phyloP scores from a whole-genome alignment of 306 rosid genomes.

The Ormosia semicastrata region DNA sequence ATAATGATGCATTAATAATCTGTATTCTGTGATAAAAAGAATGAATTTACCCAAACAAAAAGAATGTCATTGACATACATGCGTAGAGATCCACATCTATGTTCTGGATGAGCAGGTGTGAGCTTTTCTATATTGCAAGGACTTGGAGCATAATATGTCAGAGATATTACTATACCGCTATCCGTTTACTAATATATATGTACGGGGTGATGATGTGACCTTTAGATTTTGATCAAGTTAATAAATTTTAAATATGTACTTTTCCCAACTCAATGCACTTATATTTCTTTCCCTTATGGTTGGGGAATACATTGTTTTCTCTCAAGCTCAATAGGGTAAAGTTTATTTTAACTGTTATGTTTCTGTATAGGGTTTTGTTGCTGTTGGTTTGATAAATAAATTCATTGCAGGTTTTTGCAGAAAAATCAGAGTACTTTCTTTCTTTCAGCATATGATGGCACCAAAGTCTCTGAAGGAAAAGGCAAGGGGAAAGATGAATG shows the following conservation, averaged over 20 bases:
- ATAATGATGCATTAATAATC: neutral
- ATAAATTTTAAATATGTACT: neutral
- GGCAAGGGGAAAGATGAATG: constrained; percentile 74
- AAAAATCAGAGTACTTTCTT: constrained; percentile 73
- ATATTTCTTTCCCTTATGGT: neutral
- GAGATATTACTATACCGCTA: neutral
- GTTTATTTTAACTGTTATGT: neutral
- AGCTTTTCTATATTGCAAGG: neutral
- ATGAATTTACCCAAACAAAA: neutral
- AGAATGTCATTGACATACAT: neutral
- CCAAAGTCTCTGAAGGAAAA: constrained; percentile 62
- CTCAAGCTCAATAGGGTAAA: neutral
- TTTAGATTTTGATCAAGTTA: constrained; percentile 13
- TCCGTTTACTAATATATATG: neutral
- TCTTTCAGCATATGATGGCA: constrained; percentile 64
- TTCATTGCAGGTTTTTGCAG: constrained; percentile 76
- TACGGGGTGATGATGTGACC: neutral
- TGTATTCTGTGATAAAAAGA: neutral
- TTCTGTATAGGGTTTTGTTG: constrained; percentile 3
- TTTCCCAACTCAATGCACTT: neutral
- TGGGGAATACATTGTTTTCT: neutral
- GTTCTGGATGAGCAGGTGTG: neutral
- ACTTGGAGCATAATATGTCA: neutral
- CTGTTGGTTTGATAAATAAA: constrained; percentile 10
- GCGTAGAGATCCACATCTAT: neutral